Percentiles rank a stretch among this genome's conserved stretches.
Conservation (phyloP, 371 early-diverging fungal species). For the Rhizopus sp. region DNA sequence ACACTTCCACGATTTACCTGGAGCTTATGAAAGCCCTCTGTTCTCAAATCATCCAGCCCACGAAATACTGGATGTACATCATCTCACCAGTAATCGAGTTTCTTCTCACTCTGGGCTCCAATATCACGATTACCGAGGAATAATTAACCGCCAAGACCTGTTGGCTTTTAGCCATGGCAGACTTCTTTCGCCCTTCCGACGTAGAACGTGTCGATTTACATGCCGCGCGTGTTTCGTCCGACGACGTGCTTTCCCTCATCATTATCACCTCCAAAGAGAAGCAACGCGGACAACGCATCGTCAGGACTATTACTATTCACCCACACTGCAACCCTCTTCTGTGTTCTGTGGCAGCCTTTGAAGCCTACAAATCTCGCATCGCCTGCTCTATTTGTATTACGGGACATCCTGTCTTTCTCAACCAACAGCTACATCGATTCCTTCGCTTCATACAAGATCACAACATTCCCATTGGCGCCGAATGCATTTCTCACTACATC, state of each 20-base stretch:
- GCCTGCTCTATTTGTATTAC: neutral
- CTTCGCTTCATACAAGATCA: slow-evolving; percentile 14
- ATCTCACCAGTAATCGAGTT: slow-evolving; percentile 4
- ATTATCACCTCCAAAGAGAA: slow-evolving; percentile 21
- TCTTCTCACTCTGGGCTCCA: slow-evolving; percentile 1
- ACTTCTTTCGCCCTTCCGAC: slow-evolving; percentile 31
- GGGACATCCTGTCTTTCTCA: slow-evolving; percentile 12
- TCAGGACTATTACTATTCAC: neutral
- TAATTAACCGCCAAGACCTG: slow-evolving; percentile 6
- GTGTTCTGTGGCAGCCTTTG: slow-evolving; percentile 19
- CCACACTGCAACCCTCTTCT: slow-evolving; percentile 9
- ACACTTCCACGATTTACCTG: too few species aligned
- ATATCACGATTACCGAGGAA: too few species aligned
- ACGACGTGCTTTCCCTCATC: neutral
- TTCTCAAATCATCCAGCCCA: slow-evolving; percentile 4
- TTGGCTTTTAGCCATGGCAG: slow-evolving; percentile 20
- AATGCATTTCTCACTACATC: slow-evolving; percentile 7
- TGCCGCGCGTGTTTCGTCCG: neutral
- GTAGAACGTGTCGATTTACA: slow-evolving; percentile 20
- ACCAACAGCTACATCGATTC: slow-evolving; percentile 9
- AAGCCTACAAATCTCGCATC: slow-evolving; percentile 1
- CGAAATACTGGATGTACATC: neutral
- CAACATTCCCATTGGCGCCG: neutral
- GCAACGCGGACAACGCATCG: neutral
- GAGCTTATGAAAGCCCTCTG: too few species aligned